A percentile compares a stretch with the other conserved stretches of the same genome.
Conservation (phyloP, 345 rosid species). For the Syzygium oleosum region DNA sequence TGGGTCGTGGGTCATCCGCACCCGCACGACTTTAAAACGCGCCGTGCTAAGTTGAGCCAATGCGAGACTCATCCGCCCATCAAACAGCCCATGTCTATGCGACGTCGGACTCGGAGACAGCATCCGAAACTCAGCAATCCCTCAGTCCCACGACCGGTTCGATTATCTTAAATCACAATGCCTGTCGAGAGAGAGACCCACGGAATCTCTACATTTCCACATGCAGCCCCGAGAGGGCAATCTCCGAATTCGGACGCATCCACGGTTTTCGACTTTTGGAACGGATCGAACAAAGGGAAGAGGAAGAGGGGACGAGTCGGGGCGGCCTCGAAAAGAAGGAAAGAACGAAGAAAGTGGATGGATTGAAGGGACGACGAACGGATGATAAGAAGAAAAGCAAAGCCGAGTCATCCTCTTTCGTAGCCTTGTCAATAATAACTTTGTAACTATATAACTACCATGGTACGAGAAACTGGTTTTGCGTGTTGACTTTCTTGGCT, state of each 20-base stretch:
- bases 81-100: neutral
- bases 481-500: neutral
- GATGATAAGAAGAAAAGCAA: neutral
- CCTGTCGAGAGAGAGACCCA: neutral
- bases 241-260: neutral
- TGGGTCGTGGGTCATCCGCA: no score
- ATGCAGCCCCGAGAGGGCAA: neutral
- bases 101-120: neutral
- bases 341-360: no score
- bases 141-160: neutral
- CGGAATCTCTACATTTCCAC: neutral
- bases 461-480: neutral
- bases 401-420: neutral
- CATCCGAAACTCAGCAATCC: neutral
- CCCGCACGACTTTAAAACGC: no score
- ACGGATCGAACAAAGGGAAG: neutral
- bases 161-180: neutral
- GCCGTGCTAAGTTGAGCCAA: neutral
- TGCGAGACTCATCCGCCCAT: neutral
- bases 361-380: neutral
- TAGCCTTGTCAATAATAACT: neutral
- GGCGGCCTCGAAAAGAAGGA: neutral
- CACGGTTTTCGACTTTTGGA: neutral
- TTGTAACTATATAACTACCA: neutral
- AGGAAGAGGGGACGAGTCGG: neutral